phyloP scores from a whole-genome alignment of 73 alveolate genomes.

The Blepharisma stoltei region DNA sequence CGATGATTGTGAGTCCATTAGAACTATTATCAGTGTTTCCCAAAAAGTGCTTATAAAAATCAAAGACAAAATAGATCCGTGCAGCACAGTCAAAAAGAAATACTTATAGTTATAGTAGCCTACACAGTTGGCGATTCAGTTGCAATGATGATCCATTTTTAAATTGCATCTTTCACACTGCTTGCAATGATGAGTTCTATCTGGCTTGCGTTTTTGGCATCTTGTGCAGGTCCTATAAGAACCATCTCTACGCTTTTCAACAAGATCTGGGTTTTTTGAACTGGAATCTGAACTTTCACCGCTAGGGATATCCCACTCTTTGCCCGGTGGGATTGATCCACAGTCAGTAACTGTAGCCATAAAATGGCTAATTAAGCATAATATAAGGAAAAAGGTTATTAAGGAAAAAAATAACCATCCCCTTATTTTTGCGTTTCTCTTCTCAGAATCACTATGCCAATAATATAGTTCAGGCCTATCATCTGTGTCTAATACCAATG shows the following conservation, averaged over 20 bases:
- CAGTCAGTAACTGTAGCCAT: slow-evolving; percentile 39
- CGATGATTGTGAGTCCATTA: slow-evolving; percentile 24
- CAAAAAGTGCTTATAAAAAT: slow-evolving; percentile 37
- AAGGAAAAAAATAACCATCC: not conserved
- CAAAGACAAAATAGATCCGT: not conserved
- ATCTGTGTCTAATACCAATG: not conserved
- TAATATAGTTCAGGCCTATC: slow-evolving; percentile 1
- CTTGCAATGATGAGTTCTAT: slow-evolving; percentile 80
- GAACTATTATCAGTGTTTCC: slow-evolving; percentile 21
- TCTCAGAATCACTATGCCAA: not conserved
- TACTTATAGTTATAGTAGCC: slow-evolving; percentile 66
- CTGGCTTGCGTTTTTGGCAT: slow-evolving; percentile 71
- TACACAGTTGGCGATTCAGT: slow-evolving; percentile 80
- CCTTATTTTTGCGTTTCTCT: not conserved
- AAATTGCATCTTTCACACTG: slow-evolving; percentile 68
- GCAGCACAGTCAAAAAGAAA: not conserved
- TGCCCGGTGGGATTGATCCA: slow-evolving; percentile 40
- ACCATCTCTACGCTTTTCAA: slow-evolving; percentile 47
- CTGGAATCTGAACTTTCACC: slow-evolving; percentile 24
- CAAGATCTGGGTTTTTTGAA: not conserved
- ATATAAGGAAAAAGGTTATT: not conserved
- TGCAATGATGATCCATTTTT: slow-evolving; percentile 90
- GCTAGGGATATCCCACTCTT: slow-evolving; percentile 47
- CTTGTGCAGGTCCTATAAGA: slow-evolving; percentile 42
- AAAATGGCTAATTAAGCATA: not conserved